Evolutionary conservation across 1,284 basidiomycete genomes (phyloP), one percentile per base, ranked within the genome.

Genomic region (Ceratobasidium sp.): DNA sequence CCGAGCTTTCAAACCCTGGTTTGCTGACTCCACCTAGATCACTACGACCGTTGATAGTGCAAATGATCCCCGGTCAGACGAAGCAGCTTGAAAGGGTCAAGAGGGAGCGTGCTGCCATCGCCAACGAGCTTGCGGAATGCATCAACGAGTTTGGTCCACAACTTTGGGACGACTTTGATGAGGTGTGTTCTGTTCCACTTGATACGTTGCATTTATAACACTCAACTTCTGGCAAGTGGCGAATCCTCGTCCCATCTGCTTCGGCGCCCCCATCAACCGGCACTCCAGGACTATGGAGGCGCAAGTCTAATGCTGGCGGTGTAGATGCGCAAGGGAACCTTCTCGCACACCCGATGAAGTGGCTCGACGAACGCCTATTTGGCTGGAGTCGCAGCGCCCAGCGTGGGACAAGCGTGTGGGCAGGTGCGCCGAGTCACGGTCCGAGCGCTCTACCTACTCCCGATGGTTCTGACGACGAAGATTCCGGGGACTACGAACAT

Each of bases 61-160:
- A 95, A 23, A 83, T 99, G 44, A 84, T 95, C 74, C 96, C 97
- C 5, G 95, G 95, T 42, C 95, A 97, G 80, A 92, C 96, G 78
- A 86, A 88, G 62, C 91, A 91, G 51, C 86, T 99, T 9, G 86
- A 92, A 75, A 87, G 87, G 76, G 83, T 98, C 54, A 94, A 94
- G 79, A 83, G 85, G 23, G 93, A 90, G 85, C 87, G 97, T 64
- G 83, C 88, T 64, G 84, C 88, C 51, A 86, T 99, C 38, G 86
- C 94, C 0, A 92, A 94, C 77, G 94, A 98, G 81, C 88, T 99
- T 25, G 91, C 90, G 23, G 88, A 89, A 61, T 84, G 96, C 28
- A 98, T 99, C 78, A 93, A 95, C 79, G 89, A 94, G 79, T 92
- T 94, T 77, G 95, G 94, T 1, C 95, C 95, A 0, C 86, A 90